Evolutionary conservation across 2,329 filamentous ascomycete genomes (phyloP).

Genomic region (Parastagonospora avenae): DNA sequence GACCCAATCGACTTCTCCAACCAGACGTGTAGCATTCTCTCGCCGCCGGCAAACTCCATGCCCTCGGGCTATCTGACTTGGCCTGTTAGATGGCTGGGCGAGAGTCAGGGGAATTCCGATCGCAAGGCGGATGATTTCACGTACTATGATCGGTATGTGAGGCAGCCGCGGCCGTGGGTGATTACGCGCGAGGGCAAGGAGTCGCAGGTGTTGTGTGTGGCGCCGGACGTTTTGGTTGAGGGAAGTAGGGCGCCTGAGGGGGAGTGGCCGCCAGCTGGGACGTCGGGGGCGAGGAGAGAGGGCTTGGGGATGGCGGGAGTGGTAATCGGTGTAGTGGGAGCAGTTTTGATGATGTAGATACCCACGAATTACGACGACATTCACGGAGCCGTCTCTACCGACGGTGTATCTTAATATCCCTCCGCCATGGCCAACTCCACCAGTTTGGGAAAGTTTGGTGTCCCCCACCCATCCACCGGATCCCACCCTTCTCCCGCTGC

Average conservation of each 20-base stretch:
- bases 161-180: neutral
- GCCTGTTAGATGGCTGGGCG: neutral
- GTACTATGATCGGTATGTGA: conserved; percentile 2
- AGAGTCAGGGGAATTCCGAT: neutral
- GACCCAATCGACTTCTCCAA: neutral
- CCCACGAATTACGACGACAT: too few relatives aligned
- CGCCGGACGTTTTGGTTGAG: neutral
- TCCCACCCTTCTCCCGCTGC: conserved; percentile 45
- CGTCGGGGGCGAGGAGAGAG: too few relatives aligned
- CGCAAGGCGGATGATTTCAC: neutral
- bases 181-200: neutral
- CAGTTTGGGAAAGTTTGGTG: conserved; percentile 38
- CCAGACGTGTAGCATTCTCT: neutral
- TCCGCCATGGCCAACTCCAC: neutral
- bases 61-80: neutral
- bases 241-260: too few relatives aligned
- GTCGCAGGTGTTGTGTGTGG: neutral
- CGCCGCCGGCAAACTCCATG: neutral
- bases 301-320: too few relatives aligned
- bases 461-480: conserved; percentile 45
- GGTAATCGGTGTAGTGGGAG: too few relatives aligned
- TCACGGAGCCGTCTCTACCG: too few relatives aligned
- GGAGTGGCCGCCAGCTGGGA: too few relatives aligned
- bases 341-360: too few relatives aligned
- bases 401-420: too few relatives aligned